phyloP scores from a whole-genome alignment of 192 early-diverging fungal species.

The Backusella tarrabulga region DNA sequence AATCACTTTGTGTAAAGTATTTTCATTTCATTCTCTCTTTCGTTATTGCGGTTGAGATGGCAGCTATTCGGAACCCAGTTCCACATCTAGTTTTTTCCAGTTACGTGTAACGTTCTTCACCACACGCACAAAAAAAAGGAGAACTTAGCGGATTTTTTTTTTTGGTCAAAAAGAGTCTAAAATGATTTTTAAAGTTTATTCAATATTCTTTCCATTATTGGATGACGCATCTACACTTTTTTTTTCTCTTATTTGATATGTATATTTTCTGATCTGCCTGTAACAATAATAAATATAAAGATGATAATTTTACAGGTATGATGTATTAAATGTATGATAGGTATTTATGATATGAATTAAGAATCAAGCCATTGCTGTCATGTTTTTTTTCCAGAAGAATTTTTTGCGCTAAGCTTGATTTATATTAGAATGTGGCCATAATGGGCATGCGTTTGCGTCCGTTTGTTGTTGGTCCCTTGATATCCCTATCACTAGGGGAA shows the following conservation, averaged over 20 bases:
- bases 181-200: background rate
- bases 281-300: background rate
- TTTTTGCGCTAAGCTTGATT: background rate
- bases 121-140: background rate
- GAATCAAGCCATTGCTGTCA: background rate
- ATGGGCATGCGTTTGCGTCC: constrained; percentile 26
- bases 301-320: background rate
- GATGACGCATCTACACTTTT: background rate
- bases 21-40: background rate
- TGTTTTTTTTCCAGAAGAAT: background rate
- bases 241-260: background rate
- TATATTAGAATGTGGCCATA: constrained; percentile 1
- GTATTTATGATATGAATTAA: background rate
- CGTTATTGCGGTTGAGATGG: background rate
- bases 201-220: background rate
- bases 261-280: background rate
- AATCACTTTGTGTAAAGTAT: background rate
- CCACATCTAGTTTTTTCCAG: background rate
- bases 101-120: background rate
- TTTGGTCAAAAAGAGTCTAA: background rate
- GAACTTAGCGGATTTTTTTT: background rate
- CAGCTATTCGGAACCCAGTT: background rate
- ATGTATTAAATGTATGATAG: background rate
- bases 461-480: constrained; percentile 17
- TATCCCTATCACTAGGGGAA: background rate